phyloP scores from a whole-genome alignment of 73 alveolate species.

The Tetrahymena malaccensis region DNA sequence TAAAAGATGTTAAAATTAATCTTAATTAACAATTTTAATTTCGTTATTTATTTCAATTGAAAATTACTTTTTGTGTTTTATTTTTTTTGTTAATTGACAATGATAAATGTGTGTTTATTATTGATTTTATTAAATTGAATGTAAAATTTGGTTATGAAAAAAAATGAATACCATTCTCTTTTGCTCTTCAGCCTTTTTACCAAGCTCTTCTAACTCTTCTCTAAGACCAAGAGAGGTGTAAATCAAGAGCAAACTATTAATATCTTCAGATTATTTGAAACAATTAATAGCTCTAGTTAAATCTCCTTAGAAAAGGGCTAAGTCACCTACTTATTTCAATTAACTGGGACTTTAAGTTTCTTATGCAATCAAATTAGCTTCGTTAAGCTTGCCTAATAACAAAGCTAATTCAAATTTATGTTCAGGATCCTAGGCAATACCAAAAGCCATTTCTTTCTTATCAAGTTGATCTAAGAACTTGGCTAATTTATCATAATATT shows the following conservation, averaged over 20 bases:
- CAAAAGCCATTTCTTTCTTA: conserved; percentile 76
- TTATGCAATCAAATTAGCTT: conserved; percentile 79
- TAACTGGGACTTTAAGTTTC: conserved; percentile 58
- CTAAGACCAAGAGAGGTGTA: conserved; percentile 68
- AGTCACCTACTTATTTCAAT: conserved; percentile 89
- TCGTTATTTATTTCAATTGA: too few relatives aligned
- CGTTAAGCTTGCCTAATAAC: conserved; percentile 62
- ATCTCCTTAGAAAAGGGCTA: conserved; percentile 79
- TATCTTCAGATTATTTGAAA: conserved; percentile 71
- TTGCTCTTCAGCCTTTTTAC: conserved; percentile 48
- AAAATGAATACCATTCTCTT: conserved; percentile 45
- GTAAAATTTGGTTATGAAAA: too few relatives aligned
- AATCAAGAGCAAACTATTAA: conserved; percentile 67
- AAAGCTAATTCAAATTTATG: conserved; percentile 88
- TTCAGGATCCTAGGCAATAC: conserved; percentile 76
- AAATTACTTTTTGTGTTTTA: too few relatives aligned
- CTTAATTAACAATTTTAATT: too few relatives aligned
- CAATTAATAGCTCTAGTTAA: conserved; percentile 78
- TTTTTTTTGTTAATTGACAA: too few relatives aligned
- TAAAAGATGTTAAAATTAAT: too few relatives aligned
- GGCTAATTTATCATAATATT: conserved; percentile 59
- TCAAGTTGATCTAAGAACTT: conserved; percentile 74
- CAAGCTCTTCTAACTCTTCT: conserved; percentile 60
- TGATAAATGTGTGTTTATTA: too few relatives aligned
- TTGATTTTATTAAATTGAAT: too few relatives aligned